Conservation (phyloP, 495 filamentous ascomycete species). For the Lentithecium fluviatile region DNA sequence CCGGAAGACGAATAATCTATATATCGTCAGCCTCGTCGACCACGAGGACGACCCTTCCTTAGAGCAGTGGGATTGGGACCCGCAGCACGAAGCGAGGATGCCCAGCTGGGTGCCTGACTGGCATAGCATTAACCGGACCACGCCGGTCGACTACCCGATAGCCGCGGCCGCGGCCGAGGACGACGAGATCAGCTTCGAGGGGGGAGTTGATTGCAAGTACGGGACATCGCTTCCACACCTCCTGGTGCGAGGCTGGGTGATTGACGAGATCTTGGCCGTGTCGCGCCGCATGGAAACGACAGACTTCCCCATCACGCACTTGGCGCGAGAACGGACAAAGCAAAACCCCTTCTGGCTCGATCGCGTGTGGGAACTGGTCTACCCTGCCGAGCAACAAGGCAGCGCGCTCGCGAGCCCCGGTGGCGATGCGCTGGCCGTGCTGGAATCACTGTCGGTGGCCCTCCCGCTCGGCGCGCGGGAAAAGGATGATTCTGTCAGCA, state of each 20-base stretch:
- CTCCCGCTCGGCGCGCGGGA: background rate
- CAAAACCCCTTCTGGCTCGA: slow-evolving; percentile 4
- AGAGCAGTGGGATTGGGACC: background rate
- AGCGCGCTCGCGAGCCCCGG: too few species aligned
- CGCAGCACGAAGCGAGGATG: background rate
- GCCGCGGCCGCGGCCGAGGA: background rate
- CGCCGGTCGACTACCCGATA: background rate
- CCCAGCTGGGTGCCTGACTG: slow-evolving; percentile 7
- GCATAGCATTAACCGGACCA: background rate
- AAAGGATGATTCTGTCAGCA: background rate
- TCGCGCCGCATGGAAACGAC: slow-evolving; percentile 3
- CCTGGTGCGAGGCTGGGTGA: slow-evolving; percentile 1
- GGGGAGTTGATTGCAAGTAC: background rate
- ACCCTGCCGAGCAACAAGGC: background rate
- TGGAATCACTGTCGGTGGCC: slow-evolving; percentile 1
- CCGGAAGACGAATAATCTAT: slow-evolving; percentile 2
- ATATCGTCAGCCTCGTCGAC: background rate
- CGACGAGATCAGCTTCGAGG: background rate
- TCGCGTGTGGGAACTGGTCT: slow-evolving; percentile 1
- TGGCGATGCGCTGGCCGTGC: background rate
- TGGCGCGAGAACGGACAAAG: background rate
- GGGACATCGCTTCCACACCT: background rate
- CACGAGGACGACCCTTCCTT: background rate
- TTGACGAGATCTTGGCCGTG: background rate
- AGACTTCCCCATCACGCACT: slow-evolving; percentile 1